A percentile compares a stretch with the other conserved stretches of the same genome.
Evolutionary conservation across 2,329 filamentous ascomycete genomes (phyloP).

Genomic region (Trichoderma arundinaceum): DNA sequence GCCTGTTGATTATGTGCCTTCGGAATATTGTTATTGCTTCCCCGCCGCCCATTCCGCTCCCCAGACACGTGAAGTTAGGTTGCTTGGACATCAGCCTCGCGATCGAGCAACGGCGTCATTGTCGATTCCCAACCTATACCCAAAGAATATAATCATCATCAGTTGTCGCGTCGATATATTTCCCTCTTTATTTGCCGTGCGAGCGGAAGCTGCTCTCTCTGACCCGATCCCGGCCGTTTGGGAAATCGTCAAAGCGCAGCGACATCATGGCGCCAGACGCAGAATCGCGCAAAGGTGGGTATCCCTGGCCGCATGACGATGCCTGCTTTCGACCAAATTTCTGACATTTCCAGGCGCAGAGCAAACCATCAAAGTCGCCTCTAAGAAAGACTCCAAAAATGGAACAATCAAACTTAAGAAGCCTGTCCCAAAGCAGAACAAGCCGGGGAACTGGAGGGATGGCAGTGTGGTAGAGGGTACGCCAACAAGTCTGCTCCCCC

Average conservation of each 20-base stretch:
- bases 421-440: conserved; percentile 64
- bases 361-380: conserved; percentile 66
- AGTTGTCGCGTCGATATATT: background rate
- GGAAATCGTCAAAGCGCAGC: background rate
- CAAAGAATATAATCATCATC: background rate
- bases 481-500: conserved; percentile 32
- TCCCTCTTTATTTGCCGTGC: background rate
- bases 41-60: background rate
- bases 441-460: conserved; percentile 75
- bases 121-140: background rate
- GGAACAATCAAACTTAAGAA: conserved; percentile 68
- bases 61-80: conserved; percentile 28
- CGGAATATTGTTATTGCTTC: conserved; percentile 30
- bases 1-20: too few species aligned
- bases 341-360: conserved; percentile 53
- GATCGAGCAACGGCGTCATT: conserved; percentile 7
- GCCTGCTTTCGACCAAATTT: background rate
- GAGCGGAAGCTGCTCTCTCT: background rate
- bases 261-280: conserved; percentile 35
- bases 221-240: background rate
- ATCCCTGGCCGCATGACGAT: background rate
- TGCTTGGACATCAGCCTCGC: conserved; percentile 30
- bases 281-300: conserved; percentile 43
- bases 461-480: conserved; percentile 67
- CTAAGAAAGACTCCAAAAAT: conserved; percentile 59